Percentiles rank a stretch among this genome's conserved stretches.
phyloP scores from a whole-genome alignment of 164 flowering plant species.

The Sedum album region DNA sequence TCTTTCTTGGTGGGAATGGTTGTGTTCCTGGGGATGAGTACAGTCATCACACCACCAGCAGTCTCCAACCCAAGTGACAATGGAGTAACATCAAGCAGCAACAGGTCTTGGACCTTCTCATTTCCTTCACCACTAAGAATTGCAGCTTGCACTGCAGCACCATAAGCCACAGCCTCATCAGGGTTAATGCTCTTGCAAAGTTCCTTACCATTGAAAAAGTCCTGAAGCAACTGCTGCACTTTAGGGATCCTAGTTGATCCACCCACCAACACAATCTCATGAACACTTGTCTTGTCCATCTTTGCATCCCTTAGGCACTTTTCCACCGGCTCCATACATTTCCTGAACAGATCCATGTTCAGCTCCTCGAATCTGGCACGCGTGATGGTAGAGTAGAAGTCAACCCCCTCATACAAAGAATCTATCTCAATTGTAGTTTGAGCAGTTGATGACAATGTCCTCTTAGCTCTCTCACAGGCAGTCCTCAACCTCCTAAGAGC shows the following conservation, averaged over 20 bases:
- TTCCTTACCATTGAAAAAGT: constrained; percentile 53
- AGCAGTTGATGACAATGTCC: constrained; percentile 21
- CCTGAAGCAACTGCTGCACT: constrained; percentile 47
- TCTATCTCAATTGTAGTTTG: neutral
- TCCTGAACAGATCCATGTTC: neutral
- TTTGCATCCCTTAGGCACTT: constrained; percentile 42
- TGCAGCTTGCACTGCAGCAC: constrained; percentile 63
- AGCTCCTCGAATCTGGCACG: neutral
- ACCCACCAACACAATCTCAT: constrained; percentile 53
- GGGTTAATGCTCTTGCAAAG: constrained; percentile 20
- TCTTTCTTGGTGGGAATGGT: constrained; percentile 42
- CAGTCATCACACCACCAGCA: constrained; percentile 48
- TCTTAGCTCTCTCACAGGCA: constrained; percentile 47
- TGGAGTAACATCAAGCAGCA: constrained; percentile 36
- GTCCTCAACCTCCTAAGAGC: constrained; percentile 16
- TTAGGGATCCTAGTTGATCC: constrained; percentile 54
- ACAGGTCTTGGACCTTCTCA: constrained; percentile 41
- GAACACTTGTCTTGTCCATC: constrained; percentile 41
- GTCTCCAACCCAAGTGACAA: constrained; percentile 18
- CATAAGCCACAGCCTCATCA: constrained; percentile 62
- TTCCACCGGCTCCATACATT: constrained; percentile 13
- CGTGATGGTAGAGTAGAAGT: constrained; percentile 29
- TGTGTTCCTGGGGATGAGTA: constrained; percentile 48
- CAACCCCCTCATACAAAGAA: constrained; percentile 40
- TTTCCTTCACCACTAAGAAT: constrained; percentile 46